Conservation (phyloP, 106 monocot genomes). For the Amphibolis antarctica region DNA sequence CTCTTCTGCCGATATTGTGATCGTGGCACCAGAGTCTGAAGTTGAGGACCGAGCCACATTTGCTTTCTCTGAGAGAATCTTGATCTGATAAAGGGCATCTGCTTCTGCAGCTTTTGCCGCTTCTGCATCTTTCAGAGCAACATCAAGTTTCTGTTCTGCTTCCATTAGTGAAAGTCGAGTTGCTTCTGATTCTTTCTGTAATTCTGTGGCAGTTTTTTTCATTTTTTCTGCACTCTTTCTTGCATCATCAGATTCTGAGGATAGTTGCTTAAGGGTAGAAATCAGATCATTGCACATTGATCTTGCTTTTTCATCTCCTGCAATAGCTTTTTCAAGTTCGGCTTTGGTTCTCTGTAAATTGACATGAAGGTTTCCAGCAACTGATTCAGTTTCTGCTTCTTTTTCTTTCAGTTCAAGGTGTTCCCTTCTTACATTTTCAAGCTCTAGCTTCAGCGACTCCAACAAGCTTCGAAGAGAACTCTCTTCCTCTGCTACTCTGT, state of each 20-base stretch:
- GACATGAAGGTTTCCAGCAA: slow-evolving; percentile 8
- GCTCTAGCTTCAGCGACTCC: slow-evolving; percentile 15
- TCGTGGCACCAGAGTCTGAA: slow-evolving; percentile 12
- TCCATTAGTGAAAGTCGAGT: slow-evolving; percentile 5
- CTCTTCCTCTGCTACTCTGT: slow-evolving; percentile 17
- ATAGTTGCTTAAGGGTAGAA: slow-evolving; percentile 6
- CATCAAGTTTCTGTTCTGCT: slow-evolving; percentile 14
- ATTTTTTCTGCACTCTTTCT: slow-evolving; percentile 8
- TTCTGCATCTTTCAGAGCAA: slow-evolving; percentile 14
- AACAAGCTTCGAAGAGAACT: slow-evolving; percentile 5
- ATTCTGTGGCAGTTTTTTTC: slow-evolving; percentile 2
- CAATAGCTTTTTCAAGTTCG: slow-evolving; percentile 15
- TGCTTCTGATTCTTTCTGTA: slow-evolving; percentile 12
- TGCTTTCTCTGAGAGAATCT: slow-evolving; percentile 4
- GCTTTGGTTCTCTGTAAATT: slow-evolving; percentile 15
- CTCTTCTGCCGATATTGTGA: slow-evolving; percentile 17
- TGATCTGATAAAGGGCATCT: slow-evolving; percentile 14
- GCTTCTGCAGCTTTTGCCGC: slow-evolving; percentile 19
- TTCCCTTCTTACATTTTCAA: slow-evolving; percentile 15
- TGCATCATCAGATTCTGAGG: slow-evolving; percentile 15
- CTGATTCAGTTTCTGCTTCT: slow-evolving; percentile 19
- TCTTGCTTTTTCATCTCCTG: slow-evolving; percentile 13
- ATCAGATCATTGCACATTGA: slow-evolving; percentile 13
- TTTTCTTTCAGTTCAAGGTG: slow-evolving; percentile 19
- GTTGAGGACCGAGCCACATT: slow-evolving; percentile 9